A percentile compares a stretch with the other conserved stretches of the same genome.
Conservation (phyloP, 306 rosid species). For the Cyclanthera cordifolia region DNA sequence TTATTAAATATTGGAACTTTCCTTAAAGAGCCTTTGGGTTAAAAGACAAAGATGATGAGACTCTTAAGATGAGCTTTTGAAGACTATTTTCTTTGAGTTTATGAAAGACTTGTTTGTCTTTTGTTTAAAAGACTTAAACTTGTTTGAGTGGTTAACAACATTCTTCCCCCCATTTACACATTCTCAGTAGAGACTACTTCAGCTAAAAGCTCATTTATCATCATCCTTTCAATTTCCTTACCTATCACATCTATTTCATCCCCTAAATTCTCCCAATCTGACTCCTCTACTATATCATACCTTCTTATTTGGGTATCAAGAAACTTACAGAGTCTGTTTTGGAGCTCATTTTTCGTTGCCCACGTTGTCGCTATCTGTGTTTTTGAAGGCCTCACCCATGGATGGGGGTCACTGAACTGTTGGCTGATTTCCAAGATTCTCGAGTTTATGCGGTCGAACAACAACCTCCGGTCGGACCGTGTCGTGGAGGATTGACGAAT, state of each 20-base stretch:
- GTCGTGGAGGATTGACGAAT: conserved; percentile 24
- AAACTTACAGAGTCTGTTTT: conserved; percentile 30
- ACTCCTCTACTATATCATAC: conserved; percentile 41
- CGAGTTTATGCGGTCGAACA: conserved; percentile 60
- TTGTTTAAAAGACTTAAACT: no score
- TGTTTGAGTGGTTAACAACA: neutral
- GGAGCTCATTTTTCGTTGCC: conserved; percentile 26
- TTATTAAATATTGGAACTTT: no score
- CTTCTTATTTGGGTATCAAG: conserved; percentile 22
- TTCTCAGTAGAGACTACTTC: conserved; percentile 32
- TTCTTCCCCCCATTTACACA: conserved; percentile 3
- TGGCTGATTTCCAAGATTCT: conserved; percentile 38
- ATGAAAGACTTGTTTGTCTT: no score
- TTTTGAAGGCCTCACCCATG: conserved; percentile 34
- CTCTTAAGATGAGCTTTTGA: no score
- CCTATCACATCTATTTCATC: conserved; percentile 53
- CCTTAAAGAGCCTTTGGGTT: no score
- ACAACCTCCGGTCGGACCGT: conserved; percentile 54
- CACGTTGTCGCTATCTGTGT: conserved; percentile 21
- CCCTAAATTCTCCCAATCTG: conserved; percentile 44
- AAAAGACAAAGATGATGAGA: no score
- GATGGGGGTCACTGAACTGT: conserved; percentile 28
- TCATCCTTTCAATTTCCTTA: conserved; percentile 42
- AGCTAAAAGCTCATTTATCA: conserved; percentile 60
- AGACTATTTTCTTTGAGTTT: no score